A percentile compares a stretch with the other conserved stretches of the same genome.
Evolutionary conservation across 2,329 filamentous ascomycete species (phyloP).

Genomic region (Aspergillus melleus): DNA sequence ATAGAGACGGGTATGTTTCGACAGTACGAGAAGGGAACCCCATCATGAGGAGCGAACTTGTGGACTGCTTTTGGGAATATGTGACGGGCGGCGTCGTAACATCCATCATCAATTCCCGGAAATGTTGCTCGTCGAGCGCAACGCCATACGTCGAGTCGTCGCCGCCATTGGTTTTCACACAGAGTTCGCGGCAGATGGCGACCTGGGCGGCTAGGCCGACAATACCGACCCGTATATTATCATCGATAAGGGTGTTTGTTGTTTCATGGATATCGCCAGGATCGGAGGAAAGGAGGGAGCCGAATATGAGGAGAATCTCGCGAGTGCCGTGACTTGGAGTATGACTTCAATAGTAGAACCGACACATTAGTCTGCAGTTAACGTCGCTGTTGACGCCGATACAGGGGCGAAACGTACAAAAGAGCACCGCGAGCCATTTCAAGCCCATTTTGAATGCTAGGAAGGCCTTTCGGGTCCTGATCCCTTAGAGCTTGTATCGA

Average conservation of each 20-base stretch:
- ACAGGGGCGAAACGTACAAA: constrained; percentile 57
- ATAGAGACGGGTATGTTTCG: constrained; percentile 71
- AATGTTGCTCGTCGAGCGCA: constrained; percentile 82
- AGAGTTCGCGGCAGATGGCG: constrained; percentile 87
- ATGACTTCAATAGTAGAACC: constrained; percentile 56
- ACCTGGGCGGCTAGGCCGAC: constrained; percentile 90
- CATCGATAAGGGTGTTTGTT: constrained; percentile 72
- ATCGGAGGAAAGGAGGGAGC: constrained; percentile 84
- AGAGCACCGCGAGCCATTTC: constrained; percentile 91
- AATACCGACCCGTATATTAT: constrained; percentile 83
- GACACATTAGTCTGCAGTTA: not conserved
- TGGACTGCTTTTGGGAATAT: constrained; percentile 55
- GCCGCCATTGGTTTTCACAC: constrained; percentile 80
- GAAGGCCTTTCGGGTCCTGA: constrained; percentile 70
- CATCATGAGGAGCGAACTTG: constrained; percentile 81
- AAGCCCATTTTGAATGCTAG: constrained; percentile 88
- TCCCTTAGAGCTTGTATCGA: constrained; percentile 67
- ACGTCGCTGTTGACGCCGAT: not conserved
- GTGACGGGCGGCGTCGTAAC: constrained; percentile 88
- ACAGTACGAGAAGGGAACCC: constrained; percentile 88
- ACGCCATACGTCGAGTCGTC: constrained; percentile 73
- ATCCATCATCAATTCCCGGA: constrained; percentile 82
- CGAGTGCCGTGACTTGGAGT: constrained; percentile 90
- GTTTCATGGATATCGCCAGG: constrained; percentile 95
- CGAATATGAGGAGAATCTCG: constrained; percentile 89